These are phyloP conservation scores for Wickerhamiella dianesei DNA, from an alignment of 805 yeast genomes.

Conservation along the genomic window DNA sequence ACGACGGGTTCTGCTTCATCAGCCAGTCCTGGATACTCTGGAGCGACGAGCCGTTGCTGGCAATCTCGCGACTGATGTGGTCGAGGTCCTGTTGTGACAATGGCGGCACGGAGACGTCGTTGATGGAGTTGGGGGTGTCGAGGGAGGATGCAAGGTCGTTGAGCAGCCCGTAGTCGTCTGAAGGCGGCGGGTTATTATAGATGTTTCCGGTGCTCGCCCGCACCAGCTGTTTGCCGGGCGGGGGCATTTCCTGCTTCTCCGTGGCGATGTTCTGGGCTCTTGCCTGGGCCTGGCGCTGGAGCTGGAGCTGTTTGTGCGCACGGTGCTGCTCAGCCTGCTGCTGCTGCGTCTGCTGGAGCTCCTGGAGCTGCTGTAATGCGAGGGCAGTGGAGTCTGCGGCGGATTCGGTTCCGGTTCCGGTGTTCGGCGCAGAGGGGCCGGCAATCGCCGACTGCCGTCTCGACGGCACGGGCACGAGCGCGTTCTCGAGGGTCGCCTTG, in stretches of 20 bases:
- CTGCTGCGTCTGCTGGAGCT: neutral
- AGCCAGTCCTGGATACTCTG: constrained; percentile 16
- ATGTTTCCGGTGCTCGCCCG: neutral
- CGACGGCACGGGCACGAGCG: constrained; percentile 6
- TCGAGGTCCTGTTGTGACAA: constrained; percentile 12
- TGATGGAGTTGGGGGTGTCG: neutral
- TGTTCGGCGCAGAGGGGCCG: neutral
- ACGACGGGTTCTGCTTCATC: neutral
- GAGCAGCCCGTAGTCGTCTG: neutral
- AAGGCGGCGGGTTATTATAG: neutral
- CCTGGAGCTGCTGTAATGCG: neutral
- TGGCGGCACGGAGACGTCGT: constrained; percentile 6
- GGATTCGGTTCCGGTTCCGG: neutral
- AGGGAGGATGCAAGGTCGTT: neutral
- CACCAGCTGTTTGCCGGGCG: constrained; percentile 1
- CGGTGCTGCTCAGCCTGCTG: neutral
- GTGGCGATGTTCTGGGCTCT: neutral
- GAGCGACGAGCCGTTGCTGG: constrained; percentile 9
- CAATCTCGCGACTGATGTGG: constrained; percentile 10
- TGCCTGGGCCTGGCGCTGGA: neutral
- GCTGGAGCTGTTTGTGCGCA: neutral
- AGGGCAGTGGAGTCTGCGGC: neutral
- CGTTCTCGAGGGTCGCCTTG: neutral
- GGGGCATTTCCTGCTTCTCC: neutral
- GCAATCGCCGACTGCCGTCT: neutral